Evolutionary conservation across 208 protist genomes (phyloP), one percentile per base, ranked within the genome.

Genomic region (Wallacemonas collosoma): DNA sequence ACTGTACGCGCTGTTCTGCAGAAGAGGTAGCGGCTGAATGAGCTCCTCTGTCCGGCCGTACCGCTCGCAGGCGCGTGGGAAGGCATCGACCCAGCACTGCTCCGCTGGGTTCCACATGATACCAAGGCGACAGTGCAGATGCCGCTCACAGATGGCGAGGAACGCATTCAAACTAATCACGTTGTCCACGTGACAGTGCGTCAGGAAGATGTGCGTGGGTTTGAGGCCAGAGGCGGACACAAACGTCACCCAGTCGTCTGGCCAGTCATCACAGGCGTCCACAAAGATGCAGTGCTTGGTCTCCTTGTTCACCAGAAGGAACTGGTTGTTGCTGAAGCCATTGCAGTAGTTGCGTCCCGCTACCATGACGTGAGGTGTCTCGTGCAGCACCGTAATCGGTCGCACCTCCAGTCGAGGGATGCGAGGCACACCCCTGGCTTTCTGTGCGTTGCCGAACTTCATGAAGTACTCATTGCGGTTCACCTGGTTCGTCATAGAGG

Each of bases 131-230:
- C 73, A 51, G 35, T 74, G 56, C 26, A 80, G 70, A 64, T 91
- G 77, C 4, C 64, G 58, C 77, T 91, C 84, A 63, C 88, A 82
- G 9, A 97, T 87, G 55, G 68, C 66, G 9, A 95, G 50, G 12
- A 94, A 85, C 2, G 90, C 79, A 75, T 88, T 92, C 17, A 97
- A 78, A 68, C 90, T 93, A 67, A 97, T 82, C 58, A 97, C 54
- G 68, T 88, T 93, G 79, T 97, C 93, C 38, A 97, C 72, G 74
- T 97, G 93, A 73, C 89, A 95, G 79, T 97, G 93, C 12, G 93
- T 97, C 17, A 97, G 75, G 69, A 97, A 97, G 17, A 94, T 79
- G 75, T 93, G 82, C 9, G 86, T 93, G 12, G 87, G 80, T 2
- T 71, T 85, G 36, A 95, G 74, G 0, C 73, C 68, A 1, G 90